Conservation (phyloP, 2,329 filamentous ascomycete species). For the Cercospora sp. region DNA sequence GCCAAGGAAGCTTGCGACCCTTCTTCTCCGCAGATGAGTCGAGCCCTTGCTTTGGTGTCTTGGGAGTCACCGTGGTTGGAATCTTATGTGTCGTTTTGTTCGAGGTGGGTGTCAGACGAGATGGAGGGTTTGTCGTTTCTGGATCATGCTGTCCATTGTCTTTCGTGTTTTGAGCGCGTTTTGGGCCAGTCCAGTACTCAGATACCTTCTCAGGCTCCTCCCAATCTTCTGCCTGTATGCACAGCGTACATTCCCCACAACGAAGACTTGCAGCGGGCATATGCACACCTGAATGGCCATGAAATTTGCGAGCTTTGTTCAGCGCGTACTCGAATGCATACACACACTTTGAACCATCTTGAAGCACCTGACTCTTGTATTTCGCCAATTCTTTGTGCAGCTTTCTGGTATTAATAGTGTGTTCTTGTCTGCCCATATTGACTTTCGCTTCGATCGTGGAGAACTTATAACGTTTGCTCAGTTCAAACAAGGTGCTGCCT, state of each 20-base stretch:
- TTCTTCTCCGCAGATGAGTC: not conserved
- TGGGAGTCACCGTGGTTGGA: not conserved
- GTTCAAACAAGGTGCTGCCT: conserved; percentile 4
- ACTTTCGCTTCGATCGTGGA: not conserved
- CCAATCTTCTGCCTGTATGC: not conserved
- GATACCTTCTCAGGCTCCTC: not conserved
- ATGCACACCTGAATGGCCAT: not conserved
- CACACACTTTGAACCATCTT: not conserved
- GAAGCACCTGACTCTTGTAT: not conserved
- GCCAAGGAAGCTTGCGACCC: not conserved
- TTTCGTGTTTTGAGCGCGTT: not conserved
- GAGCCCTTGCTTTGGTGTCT: not conserved
- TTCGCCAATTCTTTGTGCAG: not conserved
- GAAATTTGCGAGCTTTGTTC: not conserved
- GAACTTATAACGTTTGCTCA: conserved; percentile 12
- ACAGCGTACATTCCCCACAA: not conserved
- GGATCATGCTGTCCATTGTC: not conserved
- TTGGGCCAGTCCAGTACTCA: conserved; percentile 2
- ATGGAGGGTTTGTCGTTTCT: not conserved
- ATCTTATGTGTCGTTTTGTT: not conserved
- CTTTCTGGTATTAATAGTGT: not conserved
- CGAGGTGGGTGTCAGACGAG: not conserved
- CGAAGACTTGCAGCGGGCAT: not conserved
- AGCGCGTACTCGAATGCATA: conserved; percentile 1
- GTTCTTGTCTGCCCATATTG: not conserved